Base-by-base conservation (phyloP, 2,329 filamentous ascomycete species). In the Herpotrichia juniperi region DNA sequence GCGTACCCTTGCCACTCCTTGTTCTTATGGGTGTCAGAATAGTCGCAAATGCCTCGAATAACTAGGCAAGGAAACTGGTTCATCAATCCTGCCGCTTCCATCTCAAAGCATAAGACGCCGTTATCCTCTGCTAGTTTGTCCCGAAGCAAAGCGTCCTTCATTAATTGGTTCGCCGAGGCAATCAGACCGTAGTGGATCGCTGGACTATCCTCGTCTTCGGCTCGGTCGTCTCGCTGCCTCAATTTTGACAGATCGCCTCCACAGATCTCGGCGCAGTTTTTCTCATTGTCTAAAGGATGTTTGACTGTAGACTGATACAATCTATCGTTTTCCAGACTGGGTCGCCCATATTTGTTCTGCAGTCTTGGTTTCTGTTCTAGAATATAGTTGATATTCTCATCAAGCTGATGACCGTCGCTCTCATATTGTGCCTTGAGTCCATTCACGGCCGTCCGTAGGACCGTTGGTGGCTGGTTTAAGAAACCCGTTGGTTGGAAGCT, bases 311-410 rank as follows among this genome's bases (percentile, higher is more conserved):
- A n/a, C n/a, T n/a, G n/a, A 26, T 26, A 44, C 25, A 31, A n/a
- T 17, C 25, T 31, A 17, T 31, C 22, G 14, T 21, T 44, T 10
- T 24, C 11, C 11, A 16, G 9, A 30, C 24, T 21, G 19, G 66
- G 71, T 17, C 59, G 55, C 22, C 50, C 8, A 48, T 68, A 73
- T 16, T 65, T 66, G 30, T 48, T 54, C 28, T 48, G 48, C 21
- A 74, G 49, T 45, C 56, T 67, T 35, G 57, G 62, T 8, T 66
- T 64, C 34, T 61, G 54, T 9, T 64, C 32, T 3, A 73, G 51
- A 35, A 63, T 52, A 9, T 5, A 31, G 2, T 57, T 30, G 19
- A 73, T 66, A 2, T 1, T 34, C 11, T 50, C 48, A 40, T 61
- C 46, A 39, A 66, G 39, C 19, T 53, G 21, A 56, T 54, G 42